A percentile compares a stretch with the other conserved stretches of the same genome.
These are phyloP conservation scores for Quercus cerris DNA, from an alignment of 306 rosid genomes.

Conservation along the genomic window DNA sequence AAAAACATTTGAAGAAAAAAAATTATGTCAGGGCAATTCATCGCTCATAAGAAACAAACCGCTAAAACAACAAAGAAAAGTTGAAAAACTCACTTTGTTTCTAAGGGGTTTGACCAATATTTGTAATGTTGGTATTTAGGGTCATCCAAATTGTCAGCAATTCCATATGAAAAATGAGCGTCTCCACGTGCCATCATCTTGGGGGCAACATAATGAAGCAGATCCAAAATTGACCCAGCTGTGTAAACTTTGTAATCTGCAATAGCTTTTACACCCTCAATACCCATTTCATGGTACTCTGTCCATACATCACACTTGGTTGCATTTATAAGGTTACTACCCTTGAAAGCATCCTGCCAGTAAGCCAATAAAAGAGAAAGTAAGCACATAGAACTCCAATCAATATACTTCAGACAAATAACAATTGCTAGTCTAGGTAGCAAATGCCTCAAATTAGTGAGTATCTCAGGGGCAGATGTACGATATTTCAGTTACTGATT, in stretches of 20 bases:
- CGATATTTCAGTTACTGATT: background rate
- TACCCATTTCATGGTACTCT: conserved; percentile 80
- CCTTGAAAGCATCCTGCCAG: conserved; percentile 61
- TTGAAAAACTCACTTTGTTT: conserved; percentile 60
- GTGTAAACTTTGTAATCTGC: conserved; percentile 71
- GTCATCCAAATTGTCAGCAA: conserved; percentile 76
- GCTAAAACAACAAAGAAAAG: background rate
- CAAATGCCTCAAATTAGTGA: background rate
- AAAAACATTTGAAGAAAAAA: conserved; percentile 7
- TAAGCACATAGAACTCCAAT: conserved; percentile 15
- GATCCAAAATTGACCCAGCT: conserved; percentile 57
- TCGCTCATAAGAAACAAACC: background rate
- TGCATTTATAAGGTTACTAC: conserved; percentile 48
- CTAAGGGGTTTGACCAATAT: conserved; percentile 84
- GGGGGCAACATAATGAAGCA: conserved; percentile 71
- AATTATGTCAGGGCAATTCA: background rate
- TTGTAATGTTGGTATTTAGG: conserved; percentile 67
- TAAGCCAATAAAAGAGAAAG: conserved; percentile 16
- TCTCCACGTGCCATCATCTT: conserved; percentile 81
- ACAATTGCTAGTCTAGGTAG: conserved; percentile 5
- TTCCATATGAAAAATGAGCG: conserved; percentile 72
- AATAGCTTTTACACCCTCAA: conserved; percentile 69
- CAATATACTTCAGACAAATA: conserved; percentile 6
- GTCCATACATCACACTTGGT: conserved; percentile 77
- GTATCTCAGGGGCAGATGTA: background rate